A percentile compares a stretch with the other conserved stretches of the same genome.
Evolutionary conservation across 768 basidiomycete genomes (phyloP).

Genomic region (Tricholoma flavovirens): DNA sequence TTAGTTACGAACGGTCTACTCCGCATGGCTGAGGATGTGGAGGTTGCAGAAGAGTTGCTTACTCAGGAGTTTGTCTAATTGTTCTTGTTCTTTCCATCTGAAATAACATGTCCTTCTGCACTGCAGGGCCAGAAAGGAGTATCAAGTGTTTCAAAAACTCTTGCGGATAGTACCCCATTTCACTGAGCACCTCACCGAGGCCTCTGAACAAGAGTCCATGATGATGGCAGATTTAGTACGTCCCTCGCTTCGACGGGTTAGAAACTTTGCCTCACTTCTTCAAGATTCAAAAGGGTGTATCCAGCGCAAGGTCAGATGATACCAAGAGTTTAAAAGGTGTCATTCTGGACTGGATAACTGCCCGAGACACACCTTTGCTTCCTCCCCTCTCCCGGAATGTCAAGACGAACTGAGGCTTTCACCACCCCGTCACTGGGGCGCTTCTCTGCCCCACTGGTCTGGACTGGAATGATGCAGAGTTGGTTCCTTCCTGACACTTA

Average conservation of each 20-base stretch:
- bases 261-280: neutral
- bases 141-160: neutral
- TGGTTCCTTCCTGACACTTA: neutral
- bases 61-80: neutral
- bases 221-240: neutral
- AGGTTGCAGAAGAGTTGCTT: neutral
- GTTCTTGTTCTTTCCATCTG: neutral
- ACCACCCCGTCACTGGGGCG: constrained; percentile 9
- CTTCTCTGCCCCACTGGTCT: constrained; percentile 12
- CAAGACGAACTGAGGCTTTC: constrained; percentile 7
- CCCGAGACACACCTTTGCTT: constrained; percentile 8
- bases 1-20: constrained; percentile 12
- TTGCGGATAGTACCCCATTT: neutral
- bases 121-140: neutral
- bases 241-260: neutral
- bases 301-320: constrained; percentile 14
- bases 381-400: constrained; percentile 8
- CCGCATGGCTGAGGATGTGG: neutral
- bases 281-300: constrained; percentile 20
- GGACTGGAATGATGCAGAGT: constrained; percentile 12
- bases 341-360: constrained; percentile 20
- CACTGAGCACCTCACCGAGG: neutral
- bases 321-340: constrained; percentile 15
- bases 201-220: neutral
- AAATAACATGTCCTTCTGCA: neutral